These are phyloP conservation scores for Mycena amicta DNA, from an alignment of 768 basidiomycete genomes.

Conservation along the genomic window DNA sequence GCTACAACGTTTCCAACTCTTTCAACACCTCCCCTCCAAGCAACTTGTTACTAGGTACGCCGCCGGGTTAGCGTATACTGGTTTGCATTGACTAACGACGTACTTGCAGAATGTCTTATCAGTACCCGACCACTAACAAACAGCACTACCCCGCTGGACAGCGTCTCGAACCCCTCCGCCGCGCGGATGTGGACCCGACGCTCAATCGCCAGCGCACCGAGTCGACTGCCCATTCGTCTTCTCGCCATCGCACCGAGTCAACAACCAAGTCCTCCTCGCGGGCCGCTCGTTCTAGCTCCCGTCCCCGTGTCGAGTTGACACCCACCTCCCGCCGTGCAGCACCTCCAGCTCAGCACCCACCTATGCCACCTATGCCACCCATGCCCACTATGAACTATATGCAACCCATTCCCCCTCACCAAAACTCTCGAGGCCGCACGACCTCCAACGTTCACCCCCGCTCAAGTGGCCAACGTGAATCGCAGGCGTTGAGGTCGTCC, in stretches of 20 bases:
- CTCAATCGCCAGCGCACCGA: not conserved
- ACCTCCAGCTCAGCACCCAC: too few species aligned
- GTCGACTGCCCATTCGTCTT: not conserved
- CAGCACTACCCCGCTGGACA: too few species aligned
- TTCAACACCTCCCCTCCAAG: too few species aligned
- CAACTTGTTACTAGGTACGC: too few species aligned
- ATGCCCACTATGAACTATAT: not conserved
- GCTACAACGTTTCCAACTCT: too few species aligned
- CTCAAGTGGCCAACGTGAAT: too few species aligned
- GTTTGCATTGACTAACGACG: too few species aligned
- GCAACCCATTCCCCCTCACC: not conserved
- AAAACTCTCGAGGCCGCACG: not conserved
- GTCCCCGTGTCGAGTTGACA: not conserved
- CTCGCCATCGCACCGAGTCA: not conserved
- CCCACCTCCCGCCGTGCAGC: not conserved
- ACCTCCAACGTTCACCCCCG: not conserved
- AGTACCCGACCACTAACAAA: too few species aligned
- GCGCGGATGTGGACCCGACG: not conserved
- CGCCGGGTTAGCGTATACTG: too few species aligned
- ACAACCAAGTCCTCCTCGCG: not conserved
- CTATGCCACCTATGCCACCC: not conserved
- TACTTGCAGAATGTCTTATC: too few species aligned
- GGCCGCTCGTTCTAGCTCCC: not conserved
- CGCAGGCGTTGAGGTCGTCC: not conserved
- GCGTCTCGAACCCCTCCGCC: not conserved